phyloP scores from a whole-genome alignment of 352 stramenopile genomes.

The Ophiocytium majus region DNA sequence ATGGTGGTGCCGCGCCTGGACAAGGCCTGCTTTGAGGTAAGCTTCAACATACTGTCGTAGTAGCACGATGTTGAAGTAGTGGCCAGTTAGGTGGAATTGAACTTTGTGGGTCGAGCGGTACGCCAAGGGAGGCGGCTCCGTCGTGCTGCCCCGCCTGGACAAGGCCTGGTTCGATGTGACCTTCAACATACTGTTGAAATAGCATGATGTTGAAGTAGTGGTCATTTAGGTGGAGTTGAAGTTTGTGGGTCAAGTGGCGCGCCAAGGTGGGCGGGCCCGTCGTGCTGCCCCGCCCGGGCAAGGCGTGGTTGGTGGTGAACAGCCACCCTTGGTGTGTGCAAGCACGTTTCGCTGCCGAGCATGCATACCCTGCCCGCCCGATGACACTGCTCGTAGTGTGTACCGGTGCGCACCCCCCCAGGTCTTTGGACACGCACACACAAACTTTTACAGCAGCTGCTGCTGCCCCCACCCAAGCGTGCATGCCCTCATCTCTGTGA shows the following conservation, averaged over 20 bases:
- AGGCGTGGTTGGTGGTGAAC: constrained; percentile 29
- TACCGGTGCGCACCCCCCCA: no score
- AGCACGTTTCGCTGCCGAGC: no score
- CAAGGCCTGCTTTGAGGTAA: constrained; percentile 35
- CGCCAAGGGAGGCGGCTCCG: background rate
- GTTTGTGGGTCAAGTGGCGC: no score
- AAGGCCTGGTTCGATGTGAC: constrained; percentile 37
- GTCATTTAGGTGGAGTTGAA: background rate
- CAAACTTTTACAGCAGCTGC: no score
- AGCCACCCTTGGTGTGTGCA: no score
- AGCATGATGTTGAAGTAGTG: no score
- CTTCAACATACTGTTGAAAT: background rate
- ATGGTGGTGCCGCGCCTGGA: constrained; percentile 26
- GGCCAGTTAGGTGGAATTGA: background rate
- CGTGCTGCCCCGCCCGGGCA: constrained; percentile 31
- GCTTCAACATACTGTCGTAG: background rate
- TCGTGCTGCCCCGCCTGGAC: constrained; percentile 28
- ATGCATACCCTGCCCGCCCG: no score
- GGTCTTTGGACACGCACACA: no score
- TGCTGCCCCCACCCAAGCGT: no score
- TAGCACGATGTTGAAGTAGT: no score
- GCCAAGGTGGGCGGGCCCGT: background rate
- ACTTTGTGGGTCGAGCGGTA: constrained; percentile 32
- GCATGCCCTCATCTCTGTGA: no score
- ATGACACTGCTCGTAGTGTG: no score